Evolutionary conservation across 352 stramenopile species (phyloP), one percentile per base, ranked within the genome.

Genomic region (Phytophthora quininea): DNA sequence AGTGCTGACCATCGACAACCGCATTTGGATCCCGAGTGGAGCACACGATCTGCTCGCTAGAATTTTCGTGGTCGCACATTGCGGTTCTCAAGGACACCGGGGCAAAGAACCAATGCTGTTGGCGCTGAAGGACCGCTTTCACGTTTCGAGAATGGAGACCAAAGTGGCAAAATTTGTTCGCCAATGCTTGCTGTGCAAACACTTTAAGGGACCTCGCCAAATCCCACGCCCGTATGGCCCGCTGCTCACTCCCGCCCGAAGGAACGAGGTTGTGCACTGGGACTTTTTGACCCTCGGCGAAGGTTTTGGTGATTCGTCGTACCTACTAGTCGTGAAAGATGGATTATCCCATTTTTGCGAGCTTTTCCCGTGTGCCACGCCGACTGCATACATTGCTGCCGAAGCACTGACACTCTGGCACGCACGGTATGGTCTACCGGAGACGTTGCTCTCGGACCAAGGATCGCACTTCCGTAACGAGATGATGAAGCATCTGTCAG

Each of bases 401-500:
- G 59, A 50, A 7, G 45, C n/a, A 3, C 43, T 69, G 1, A n/a
- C 46, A 1, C 35, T 57, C n/a, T 66, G 66, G 47, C 56, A 27
- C 10, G 30, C 31, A 1, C 33, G 46, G 5, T 67, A 50, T 59
- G 67, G 67, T 8, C 27, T 50, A 2, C 56, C 55, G 1, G 33
- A 64, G 12, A 54, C 29, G 8, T n/a, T 74, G 0, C 12, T 64
- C 6, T 68, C 67, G 0, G 61, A 75, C 30, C 62, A 71, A 49
- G 62, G 50, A 24, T 47, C 24, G 1, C 67, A 74, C 53, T 74
- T 71, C 29, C 31, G 29, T 6, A 71, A 71, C 40, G 45, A 71
- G 30, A 45, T 42, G 19, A 37, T 71, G 12, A 62, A 57, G 9
- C 30, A 63, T 38, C 8, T 67, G 12, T 43, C 33, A 27, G 42